Base-by-base conservation (phyloP, 208 protist species). In the Leishmania tropica region DNA sequence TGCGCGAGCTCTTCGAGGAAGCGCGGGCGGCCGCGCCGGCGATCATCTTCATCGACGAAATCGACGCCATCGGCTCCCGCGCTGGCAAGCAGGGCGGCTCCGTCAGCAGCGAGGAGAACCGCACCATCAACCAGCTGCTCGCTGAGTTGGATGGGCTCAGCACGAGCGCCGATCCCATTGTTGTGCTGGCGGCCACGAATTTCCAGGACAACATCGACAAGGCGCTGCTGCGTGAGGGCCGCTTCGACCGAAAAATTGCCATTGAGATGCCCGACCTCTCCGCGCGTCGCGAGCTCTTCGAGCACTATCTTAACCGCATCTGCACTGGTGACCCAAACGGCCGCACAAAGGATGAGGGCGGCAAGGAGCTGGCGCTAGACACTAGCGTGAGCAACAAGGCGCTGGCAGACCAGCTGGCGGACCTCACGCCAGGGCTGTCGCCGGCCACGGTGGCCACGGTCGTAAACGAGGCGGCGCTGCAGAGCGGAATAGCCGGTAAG, bases 1-100 rank as follows among this genome's bases (percentile, higher is more conserved):
- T 99, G 40, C 92, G 99, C 17, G 98, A 99, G 83, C 91, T 99
- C 37, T 99, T 99, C 90, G 83, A 88, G 42, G 90, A 99, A 90
- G 99, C 99, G 6, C 88, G 97, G 47, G 90, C 90, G 42, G 98
- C 95, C 31, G 90, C 97, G n/a, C 99, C 98, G 19, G 95, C 96
- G 65, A 99, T 99, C 82, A 92, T 99, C 75, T 99, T 99, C 81
- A 99, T 99, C 74, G 99, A 99, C 85, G 99, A 99, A 88, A 99
- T 99, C 80, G 99, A 99, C 86, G 99, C 99, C 58, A 97, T 99
- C 68, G 99, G 99, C 28, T 94, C 89, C 42, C 88, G 87, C 15
- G 83, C 90, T 37, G 89, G 92, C 24, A 93, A 93, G 79, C 83
- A 90, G 47, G 90, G 93, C 76, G 92, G 91, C 60, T 96, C 95